Base-by-base conservation (phyloP, 768 basidiomycete species). In the Boletus insuetus region DNA sequence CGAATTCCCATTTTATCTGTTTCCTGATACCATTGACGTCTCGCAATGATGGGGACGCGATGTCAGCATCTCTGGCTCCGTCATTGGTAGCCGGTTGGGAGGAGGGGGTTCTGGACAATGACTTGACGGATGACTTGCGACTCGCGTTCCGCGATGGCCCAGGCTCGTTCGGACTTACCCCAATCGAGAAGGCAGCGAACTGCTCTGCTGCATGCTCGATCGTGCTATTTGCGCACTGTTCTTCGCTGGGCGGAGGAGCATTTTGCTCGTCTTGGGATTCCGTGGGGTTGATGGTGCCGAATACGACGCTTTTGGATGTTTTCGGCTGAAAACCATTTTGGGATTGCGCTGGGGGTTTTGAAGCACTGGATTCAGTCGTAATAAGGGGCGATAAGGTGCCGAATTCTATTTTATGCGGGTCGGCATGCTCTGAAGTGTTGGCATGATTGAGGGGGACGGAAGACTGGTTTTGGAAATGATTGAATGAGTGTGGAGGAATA, bases 1-100 rank as follows among this genome's bases (percentile, higher is more conserved):
- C 84, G 64, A 86, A 86, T 64, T 79, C 77, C 83, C 82, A 85
- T 64, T 78, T 83, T 44, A 65, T 58, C 51, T 61, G 49, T 14
- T 62, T 55, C 29, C 41, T 51, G 29, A 49, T 51, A 16, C 58
- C 62, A 41, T 59, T 63, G 29, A 48, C 50, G 29, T 58, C 58
- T 39, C 14, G 56, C 37, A 41, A 42, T 9, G 41, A 38, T 4
- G 44, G 19, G 12, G 54, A 42, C 31, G 17, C 17, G 16, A 9
- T 13, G 6, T 35, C 26, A 7, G 34, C 24, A 17, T 51, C 59
- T n/a, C 57, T 53, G 9, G 32, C 38, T 10, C 11, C 46, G 35
- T 56, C 47, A 3, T 52, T 35, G 8, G 41, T 14, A 20, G 26
- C 26, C 7, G 49, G 41, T 4, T 53, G 59, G 4, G 59, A 26